Conservation (phyloP, 345 rosid species). For the Hypericum androsaemum region DNA sequence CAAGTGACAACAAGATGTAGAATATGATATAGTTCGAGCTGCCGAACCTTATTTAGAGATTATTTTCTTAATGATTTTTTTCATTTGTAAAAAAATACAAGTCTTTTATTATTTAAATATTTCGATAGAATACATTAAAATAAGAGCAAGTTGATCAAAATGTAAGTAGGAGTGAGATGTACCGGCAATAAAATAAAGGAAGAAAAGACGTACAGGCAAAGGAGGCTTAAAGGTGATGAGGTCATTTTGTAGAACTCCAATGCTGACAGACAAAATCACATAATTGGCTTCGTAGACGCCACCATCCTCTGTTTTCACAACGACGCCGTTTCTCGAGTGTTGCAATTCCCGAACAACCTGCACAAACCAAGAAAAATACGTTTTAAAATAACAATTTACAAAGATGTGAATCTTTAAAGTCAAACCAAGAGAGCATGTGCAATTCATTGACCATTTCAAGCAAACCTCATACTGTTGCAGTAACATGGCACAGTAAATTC, state of each 20-base stretch:
- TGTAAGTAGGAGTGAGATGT: neutral
- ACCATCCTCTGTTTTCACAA: constrained; percentile 23
- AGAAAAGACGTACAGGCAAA: constrained; percentile 15
- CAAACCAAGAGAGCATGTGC: too few relatives aligned
- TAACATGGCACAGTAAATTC: too few relatives aligned
- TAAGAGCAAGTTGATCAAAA: constrained; percentile 1
- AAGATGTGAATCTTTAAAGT: too few relatives aligned
- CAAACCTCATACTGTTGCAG: too few relatives aligned
- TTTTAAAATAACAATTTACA: too few relatives aligned
- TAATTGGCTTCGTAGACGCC: constrained; percentile 14
- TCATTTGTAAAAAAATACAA: too few relatives aligned
- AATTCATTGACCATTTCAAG: too few relatives aligned
- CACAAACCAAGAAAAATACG: constrained; percentile 22
- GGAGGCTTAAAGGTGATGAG: constrained; percentile 22
- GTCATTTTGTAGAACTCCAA: constrained; percentile 25
- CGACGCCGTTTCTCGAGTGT: constrained; percentile 16
- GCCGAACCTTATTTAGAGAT: too few relatives aligned
- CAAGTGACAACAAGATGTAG: too few relatives aligned
- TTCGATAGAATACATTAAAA: neutral
- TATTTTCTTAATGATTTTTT: too few relatives aligned
- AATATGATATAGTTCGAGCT: too few relatives aligned
- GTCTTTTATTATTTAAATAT: too few relatives aligned
- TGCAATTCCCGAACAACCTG: constrained; percentile 16
- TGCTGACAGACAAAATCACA: constrained; percentile 23
- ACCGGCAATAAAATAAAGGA: neutral